Percentiles rank a stretch among this genome's conserved stretches.
Evolutionary conservation across 306 rosid species (phyloP).

Genomic region (Rosa chinensis): DNA sequence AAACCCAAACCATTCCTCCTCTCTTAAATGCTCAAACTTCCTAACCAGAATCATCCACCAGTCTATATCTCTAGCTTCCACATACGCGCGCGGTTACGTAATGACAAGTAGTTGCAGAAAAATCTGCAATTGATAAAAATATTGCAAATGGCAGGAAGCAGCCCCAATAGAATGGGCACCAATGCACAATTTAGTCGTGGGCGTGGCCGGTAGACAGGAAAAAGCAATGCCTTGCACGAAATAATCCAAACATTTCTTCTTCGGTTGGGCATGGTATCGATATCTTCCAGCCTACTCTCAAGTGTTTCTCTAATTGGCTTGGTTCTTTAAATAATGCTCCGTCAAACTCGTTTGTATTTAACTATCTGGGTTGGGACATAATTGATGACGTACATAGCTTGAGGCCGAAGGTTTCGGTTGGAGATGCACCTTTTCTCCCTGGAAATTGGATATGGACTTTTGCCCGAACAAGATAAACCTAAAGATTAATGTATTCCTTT

Average conservation of each 20-base stretch:
- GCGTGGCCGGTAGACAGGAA: slow-evolving; percentile 12
- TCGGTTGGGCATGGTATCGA: not conserved
- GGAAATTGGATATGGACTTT: not conserved
- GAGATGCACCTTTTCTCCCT: not conserved
- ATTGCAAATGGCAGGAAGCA: not conserved
- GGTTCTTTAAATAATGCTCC: not conserved
- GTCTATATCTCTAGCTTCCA: not conserved
- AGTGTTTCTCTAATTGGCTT: not conserved
- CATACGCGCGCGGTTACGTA: not conserved
- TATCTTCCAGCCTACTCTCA: not conserved
- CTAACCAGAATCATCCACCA: slow-evolving; percentile 20
- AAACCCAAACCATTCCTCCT: slow-evolving; percentile 22
- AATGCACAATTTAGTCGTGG: not conserved
- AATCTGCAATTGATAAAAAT: not conserved
- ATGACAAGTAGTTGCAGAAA: not conserved
- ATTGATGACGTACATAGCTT: not conserved
- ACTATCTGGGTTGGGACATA: not conserved
- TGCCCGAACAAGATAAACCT: not conserved
- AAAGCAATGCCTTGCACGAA: not conserved
- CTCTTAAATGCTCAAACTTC: slow-evolving; percentile 20
- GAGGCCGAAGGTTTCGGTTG: not conserved
- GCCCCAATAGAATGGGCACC: not conserved
- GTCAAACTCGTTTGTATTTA: not conserved
- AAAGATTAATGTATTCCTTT: no score
- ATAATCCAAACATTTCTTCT: not conserved